phyloP scores from a whole-genome alignment of 1,284 basidiomycete species.

The Mycena sp. region DNA sequence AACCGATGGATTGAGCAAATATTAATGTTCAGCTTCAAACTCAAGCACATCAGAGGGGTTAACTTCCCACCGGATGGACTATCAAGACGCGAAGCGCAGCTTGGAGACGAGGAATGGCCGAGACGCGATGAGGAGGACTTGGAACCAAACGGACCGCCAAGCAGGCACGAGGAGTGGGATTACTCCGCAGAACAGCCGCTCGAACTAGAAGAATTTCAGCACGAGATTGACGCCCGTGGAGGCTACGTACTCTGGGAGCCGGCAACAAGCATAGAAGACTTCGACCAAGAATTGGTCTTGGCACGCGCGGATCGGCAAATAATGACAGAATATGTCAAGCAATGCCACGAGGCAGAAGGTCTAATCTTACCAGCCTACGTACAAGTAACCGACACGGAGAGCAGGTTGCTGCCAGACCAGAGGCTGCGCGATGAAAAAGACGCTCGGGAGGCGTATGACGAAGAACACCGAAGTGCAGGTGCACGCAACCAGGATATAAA shows the following conservation, averaged over 20 bases:
- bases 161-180: constrained; percentile 1
- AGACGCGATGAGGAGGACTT: constrained; percentile 32
- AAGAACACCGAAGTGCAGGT: constrained; percentile 1
- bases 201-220: constrained; percentile 5
- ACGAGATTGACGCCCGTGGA: constrained; percentile 7
- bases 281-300: not conserved
- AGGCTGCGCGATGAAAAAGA: not conserved
- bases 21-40: constrained; percentile 45
- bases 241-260: constrained; percentile 6
- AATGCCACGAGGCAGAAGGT: not conserved
- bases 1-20: constrained; percentile 54
- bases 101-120: no score
- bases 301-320: not conserved
- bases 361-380: not conserved
- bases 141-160: constrained; percentile 17
- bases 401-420: not conserved
- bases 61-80: no score
- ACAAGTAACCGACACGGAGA: not conserved
- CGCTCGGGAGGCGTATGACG: not conserved
- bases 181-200: constrained; percentile 7
- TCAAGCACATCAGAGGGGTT: constrained; percentile 24
- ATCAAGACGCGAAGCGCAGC: no score
- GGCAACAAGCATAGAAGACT: not conserved
- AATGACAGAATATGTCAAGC: not conserved
- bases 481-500: constrained; percentile 6